Evolutionary conservation across 2,329 filamentous ascomycete species (phyloP).

Genomic region (Penicillium sp.): DNA sequence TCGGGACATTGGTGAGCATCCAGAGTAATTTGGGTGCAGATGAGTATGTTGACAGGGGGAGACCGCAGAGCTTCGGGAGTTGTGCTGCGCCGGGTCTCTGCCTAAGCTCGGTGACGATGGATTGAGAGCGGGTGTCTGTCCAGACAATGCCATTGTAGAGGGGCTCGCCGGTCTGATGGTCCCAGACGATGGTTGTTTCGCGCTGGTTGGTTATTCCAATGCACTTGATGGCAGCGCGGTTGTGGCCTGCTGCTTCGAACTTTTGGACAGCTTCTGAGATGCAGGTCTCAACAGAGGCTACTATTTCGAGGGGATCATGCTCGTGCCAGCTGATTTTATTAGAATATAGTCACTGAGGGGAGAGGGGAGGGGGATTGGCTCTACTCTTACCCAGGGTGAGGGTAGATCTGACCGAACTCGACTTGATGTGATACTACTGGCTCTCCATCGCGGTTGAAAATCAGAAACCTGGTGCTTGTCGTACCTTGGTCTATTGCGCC

Average conservation of each 20-base stretch:
- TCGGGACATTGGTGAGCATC: constrained; percentile 72
- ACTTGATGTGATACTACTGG: constrained; percentile 81
- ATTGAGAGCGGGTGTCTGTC: constrained; percentile 80
- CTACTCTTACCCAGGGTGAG: constrained; percentile 71
- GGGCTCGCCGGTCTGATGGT: constrained; percentile 74
- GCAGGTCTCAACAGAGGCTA: constrained; percentile 73
- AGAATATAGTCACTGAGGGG: neutral
- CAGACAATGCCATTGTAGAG: constrained; percentile 85
- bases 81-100: constrained; percentile 63
- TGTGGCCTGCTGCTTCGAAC: constrained; percentile 68
- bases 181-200: constrained; percentile 86
- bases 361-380: neutral
- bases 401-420: constrained; percentile 82
- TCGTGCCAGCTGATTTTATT: constrained; percentile 74
- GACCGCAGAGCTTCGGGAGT: constrained; percentile 70
- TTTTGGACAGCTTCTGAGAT: constrained; percentile 71
- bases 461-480: constrained; percentile 83
- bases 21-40: constrained; percentile 82
- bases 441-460: constrained; percentile 78
- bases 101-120: constrained; percentile 75
- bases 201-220: constrained; percentile 89
- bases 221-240: constrained; percentile 65
- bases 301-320: constrained; percentile 75
- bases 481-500: constrained; percentile 90
- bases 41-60: constrained; percentile 84